phyloP scores from a whole-genome alignment of 139 green algal species.

The Yamagishiella unicocca region DNA sequence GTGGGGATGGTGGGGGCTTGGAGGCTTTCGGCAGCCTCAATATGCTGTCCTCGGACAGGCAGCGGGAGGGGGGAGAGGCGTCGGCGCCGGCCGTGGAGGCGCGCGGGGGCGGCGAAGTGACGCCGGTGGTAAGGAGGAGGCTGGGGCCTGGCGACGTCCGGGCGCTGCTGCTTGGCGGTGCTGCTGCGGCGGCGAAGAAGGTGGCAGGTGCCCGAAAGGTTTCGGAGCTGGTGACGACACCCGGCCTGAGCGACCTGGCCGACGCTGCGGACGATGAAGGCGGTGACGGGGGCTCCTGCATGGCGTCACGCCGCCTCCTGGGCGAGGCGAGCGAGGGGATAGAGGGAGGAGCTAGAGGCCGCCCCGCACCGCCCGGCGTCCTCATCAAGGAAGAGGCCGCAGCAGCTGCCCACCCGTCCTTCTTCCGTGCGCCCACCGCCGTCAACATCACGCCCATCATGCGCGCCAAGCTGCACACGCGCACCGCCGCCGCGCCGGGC shows the following conservation, averaged over 20 bases:
- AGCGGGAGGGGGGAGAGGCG: neutral
- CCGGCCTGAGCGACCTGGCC: conserved; percentile 26
- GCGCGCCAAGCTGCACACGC: conserved; percentile 12
- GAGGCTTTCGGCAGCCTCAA: neutral
- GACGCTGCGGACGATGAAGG: neutral
- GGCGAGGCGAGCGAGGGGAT: too few species aligned
- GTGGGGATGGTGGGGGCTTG: neutral
- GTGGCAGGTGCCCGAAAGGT: neutral
- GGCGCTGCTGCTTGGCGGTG: too few species aligned
- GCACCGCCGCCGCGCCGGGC: neutral
- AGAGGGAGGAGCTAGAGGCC: too few species aligned
- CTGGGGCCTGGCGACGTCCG: too few species aligned
- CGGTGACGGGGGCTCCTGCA: too few species aligned
- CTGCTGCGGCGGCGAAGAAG: too few species aligned
- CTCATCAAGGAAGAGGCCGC: too few species aligned
- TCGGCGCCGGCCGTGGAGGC: neutral
- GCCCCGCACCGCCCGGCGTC: too few species aligned
- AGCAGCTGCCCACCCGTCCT: too few species aligned
- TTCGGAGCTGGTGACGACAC: neutral
- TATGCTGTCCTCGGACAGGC: neutral
- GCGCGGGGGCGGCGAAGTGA: neutral
- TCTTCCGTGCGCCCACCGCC: neutral
- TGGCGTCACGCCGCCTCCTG: too few species aligned
- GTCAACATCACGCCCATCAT: conserved; percentile 42
- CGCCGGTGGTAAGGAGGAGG: neutral